These are phyloP conservation scores for Trichoderma sp. DNA, from an alignment of 2,329 filamentous ascomycete species.

Conservation along the genomic window DNA sequence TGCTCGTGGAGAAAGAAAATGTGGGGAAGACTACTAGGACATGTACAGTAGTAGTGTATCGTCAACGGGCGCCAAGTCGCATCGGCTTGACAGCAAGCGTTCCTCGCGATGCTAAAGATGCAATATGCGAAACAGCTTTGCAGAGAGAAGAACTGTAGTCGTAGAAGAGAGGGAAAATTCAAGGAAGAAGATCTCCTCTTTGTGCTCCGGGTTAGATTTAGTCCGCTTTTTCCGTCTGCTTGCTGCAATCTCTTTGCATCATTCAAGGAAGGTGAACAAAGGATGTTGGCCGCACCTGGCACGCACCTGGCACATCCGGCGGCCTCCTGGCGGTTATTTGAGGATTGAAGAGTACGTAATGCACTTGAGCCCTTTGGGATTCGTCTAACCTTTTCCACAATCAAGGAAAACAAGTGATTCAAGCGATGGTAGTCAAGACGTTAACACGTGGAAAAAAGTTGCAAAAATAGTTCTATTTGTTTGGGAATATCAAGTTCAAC, in stretches of 20 bases:
- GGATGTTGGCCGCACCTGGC: background rate
- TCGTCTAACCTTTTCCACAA: background rate
- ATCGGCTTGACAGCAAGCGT: background rate
- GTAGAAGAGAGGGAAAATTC: background rate
- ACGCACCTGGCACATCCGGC: background rate
- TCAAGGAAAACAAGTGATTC: background rate
- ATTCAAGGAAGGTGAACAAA: background rate
- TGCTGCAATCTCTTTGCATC: background rate
- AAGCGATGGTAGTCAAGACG: background rate
- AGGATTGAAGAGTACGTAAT: background rate
- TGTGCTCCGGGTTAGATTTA: background rate
- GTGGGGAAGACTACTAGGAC: background rate
- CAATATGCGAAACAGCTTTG: background rate
- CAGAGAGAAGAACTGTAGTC: background rate
- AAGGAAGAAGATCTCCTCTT: background rate
- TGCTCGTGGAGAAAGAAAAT: background rate
- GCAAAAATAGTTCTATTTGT: conserved; percentile 29
- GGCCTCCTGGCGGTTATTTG: background rate
- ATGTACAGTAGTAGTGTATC: background rate
- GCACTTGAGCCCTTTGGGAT: background rate
- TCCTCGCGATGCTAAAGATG: background rate
- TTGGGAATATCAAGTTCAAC: conserved; percentile 34
- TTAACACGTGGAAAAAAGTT: background rate
- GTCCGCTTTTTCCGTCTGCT: background rate
- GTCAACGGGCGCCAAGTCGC: background rate